Percentiles rank a stretch among this genome's conserved stretches.
Evolutionary conservation across 164 flowering plant species (phyloP).

Genomic region (Akebia trifoliata): DNA sequence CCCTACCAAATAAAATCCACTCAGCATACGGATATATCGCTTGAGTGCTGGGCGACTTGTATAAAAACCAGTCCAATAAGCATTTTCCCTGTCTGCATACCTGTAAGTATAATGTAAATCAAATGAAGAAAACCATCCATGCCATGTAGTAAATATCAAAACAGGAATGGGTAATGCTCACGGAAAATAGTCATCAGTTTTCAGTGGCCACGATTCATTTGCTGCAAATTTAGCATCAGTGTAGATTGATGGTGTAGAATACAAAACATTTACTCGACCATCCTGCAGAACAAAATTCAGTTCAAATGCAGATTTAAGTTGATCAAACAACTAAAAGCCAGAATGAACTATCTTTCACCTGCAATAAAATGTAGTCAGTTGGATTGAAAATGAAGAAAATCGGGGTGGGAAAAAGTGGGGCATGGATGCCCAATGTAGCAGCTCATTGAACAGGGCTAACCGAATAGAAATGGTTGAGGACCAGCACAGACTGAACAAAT

Average conservation of each 20-base stretch:
- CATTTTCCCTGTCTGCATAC: slow-evolving; percentile 70
- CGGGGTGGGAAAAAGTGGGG: not conserved
- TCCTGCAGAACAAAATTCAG: slow-evolving; percentile 45
- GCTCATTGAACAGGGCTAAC: not conserved
- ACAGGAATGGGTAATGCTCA: slow-evolving; percentile 24
- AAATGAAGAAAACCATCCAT: not conserved
- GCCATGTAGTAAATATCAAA: not conserved
- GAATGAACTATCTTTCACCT: not conserved
- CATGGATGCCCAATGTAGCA: too few relatives aligned
- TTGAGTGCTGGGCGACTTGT: slow-evolving; percentile 92
- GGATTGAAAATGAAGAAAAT: not conserved
- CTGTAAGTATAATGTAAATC: slow-evolving; percentile 28
- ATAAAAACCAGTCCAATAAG: slow-evolving; percentile 92
- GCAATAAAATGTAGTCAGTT: not conserved
- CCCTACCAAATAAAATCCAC: slow-evolving; percentile 87
- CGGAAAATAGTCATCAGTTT: slow-evolving; percentile 82
- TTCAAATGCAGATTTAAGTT: not conserved
- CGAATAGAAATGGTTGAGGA: too few relatives aligned
- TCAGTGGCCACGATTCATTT: slow-evolving; percentile 74
- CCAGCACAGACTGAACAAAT: too few relatives aligned
- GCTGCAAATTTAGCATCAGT: slow-evolving; percentile 67
- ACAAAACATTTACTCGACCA: slow-evolving; percentile 84
- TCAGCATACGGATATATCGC: slow-evolving; percentile 60
- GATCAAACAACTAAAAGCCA: not conserved
- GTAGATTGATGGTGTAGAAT: slow-evolving; percentile 84